Evolutionary conservation across 306 rosid genomes (phyloP), one percentile per base, ranked within the genome.

Genomic region (Lathyrus aphaca): DNA sequence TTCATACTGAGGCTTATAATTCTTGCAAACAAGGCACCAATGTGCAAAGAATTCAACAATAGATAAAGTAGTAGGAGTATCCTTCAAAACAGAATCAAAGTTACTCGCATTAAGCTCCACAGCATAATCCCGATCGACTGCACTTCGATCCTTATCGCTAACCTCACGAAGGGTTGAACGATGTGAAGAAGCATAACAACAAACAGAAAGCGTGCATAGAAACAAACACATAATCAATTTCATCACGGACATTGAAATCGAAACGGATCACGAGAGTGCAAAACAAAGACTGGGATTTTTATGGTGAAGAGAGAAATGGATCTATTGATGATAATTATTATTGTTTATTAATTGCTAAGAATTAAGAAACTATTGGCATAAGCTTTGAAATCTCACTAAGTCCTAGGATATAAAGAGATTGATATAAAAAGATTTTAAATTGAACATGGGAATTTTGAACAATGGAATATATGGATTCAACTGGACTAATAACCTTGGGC

Each of bases 1-100:
- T 80, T 94, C 99, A 35, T 88, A 94, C 30, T 94, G 96, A 38
- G 96, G 95, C 99, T 94, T n/a, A n/a, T n/a, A n/a, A n/a, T n/a
- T n/a, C n/a, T n/a, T n/a, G n/a, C n/a, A n/a, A n/a, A n/a, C n/a
- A n/a, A n/a, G n/a, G 87, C 82, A 94, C 99, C 99, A 94, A 71
- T 86, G 75, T 32, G 99, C 97, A 57, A 84, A 91, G 83, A 94
- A 94, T 58, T 94, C 91, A 39, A 94, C 99, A 32, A 94, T 54
- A 44, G 95, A 42, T 89, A n/a, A n/a, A n/a, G n/a, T n/a, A n/a
- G n/a, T n/a, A n/a, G n/a, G n/a, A n/a, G n/a, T n/a, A n/a, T n/a
- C 87, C 77, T 82, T 74, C 21, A 94, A 82, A 72, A 86, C 89
- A 18, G 78, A 80, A 80, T 91, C 97, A 60, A 94, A 94, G 79